Evolutionary conservation across 345 rosid genomes (phyloP), one percentile per base, ranked within the genome.

Genomic region (Iberis pinnata): DNA sequence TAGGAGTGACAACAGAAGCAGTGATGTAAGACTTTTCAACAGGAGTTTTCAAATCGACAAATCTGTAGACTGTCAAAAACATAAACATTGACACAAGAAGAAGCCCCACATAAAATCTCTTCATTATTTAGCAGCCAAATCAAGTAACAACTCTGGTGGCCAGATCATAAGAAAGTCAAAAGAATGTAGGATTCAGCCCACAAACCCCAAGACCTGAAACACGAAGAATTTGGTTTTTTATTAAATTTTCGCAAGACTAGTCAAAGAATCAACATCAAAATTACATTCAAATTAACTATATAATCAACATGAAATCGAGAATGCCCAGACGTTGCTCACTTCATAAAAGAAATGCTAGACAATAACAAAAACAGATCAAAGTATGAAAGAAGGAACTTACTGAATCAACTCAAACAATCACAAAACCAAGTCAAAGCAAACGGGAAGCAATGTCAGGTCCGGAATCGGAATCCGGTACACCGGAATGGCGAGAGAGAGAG

Each of bases 21-120:
- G 52, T 61, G 37, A 76, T 60, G 58, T 70, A 81, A 65, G 75
- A 75, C 60, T 77, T 80, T 31, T 77, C 83, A 43, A 78, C 62
- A 39, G 82, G 76, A 75, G 68, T 69, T 58, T 73, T 92, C 81
- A 76, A 58, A 45, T 88, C 67, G 44, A 75, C 70, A 49, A 80
- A 85, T 71, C 94, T 78, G 54, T 88, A 73, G 55, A 88, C 68
- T 33, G 85, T 59, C 64, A 92, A 58, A 38, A 60, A 67, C 93
- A 77, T 81, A 61, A 76, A 81, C 73, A 92, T 44, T 56, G 99
- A 88, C 18, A 76, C 76, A 76, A 85, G 47, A 44, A 88, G 20
- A 56, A 79, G 74, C 37, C 84, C 84, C 9, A 86, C 86, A 4
- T 85, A 78, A 80, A 96, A 80, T 71, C 69, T 83, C 94, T 80